Conservation (phyloP, 768 basidiomycete genomes). For the Hypholoma fasciculare region DNA sequence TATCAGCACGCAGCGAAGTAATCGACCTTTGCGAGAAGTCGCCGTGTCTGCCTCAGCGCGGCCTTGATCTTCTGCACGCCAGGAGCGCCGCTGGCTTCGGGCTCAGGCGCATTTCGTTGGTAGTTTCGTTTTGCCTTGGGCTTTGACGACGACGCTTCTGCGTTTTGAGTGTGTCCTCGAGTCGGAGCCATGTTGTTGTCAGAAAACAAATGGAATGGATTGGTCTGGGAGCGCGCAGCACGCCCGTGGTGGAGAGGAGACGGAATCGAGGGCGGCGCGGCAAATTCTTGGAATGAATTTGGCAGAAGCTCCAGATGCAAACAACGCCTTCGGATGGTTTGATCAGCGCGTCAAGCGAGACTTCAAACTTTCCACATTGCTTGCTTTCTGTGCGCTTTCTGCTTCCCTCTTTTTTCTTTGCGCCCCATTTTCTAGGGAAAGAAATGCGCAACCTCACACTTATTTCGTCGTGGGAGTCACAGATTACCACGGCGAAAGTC, state of each 20-base stretch:
- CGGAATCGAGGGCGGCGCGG: background rate
- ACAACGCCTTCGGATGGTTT: slow-evolving; percentile 18
- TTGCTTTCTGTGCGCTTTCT: background rate
- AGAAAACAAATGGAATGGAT: slow-evolving; percentile 1
- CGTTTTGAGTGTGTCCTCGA: slow-evolving; percentile 21
- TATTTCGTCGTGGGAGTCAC: slow-evolving; percentile 26
- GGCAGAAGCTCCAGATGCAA: slow-evolving; percentile 15
- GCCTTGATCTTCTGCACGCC: slow-evolving; percentile 90
- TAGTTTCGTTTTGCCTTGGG: slow-evolving; percentile 21
- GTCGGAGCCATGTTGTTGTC: slow-evolving; percentile 22
- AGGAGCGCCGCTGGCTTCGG: slow-evolving; percentile 38
- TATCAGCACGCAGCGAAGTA: background rate
- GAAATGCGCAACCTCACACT: slow-evolving; percentile 62
- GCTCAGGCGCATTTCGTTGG: slow-evolving; percentile 20
- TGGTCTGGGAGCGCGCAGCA: background rate
- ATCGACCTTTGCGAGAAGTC: slow-evolving; percentile 78
- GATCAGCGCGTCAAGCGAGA: slow-evolving; percentile 15
- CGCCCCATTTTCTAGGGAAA: background rate
- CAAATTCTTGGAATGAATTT: slow-evolving; percentile 16
- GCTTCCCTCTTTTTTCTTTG: background rate
- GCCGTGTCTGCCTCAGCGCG: slow-evolving; percentile 75
- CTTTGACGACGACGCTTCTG: slow-evolving; percentile 27
- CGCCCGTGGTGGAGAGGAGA: background rate
- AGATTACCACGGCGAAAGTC: slow-evolving; percentile 30
- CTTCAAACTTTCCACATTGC: background rate